phyloP scores from a whole-genome alignment of 768 basidiomycete genomes.

The Mycena galericulata region DNA sequence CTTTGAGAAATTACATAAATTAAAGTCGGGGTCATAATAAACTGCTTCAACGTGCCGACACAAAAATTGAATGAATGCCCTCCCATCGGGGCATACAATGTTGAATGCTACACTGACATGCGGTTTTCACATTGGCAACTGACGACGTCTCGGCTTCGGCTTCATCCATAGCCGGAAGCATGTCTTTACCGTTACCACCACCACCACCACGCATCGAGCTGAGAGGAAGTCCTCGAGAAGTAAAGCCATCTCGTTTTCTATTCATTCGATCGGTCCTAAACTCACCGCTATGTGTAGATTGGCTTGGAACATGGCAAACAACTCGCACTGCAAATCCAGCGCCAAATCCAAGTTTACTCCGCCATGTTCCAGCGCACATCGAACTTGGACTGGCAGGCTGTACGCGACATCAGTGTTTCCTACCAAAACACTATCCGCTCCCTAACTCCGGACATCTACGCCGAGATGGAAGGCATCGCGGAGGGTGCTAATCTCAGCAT shows the following conservation, averaged over 20 bases:
- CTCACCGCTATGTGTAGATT: slow-evolving; percentile 38
- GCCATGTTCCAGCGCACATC: slow-evolving; percentile 45
- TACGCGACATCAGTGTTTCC: slow-evolving; percentile 40
- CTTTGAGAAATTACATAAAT: no score
- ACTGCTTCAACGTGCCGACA: no score
- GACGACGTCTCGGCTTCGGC: slow-evolving; percentile 13
- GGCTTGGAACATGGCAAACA: slow-evolving; percentile 44
- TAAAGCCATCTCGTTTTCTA: slow-evolving; percentile 5
- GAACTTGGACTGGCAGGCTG: slow-evolving; percentile 48
- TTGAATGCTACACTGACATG: no score
- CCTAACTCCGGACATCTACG: slow-evolving; percentile 44
- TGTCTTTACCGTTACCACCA: slow-evolving; percentile 24
- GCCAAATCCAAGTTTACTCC: slow-evolving; percentile 46
- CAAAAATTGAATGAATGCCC: no score
- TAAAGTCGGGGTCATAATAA: no score
- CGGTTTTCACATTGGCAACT: no score
- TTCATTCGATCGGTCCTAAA: slow-evolving; percentile 4
- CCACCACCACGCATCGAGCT: slow-evolving; percentile 21
- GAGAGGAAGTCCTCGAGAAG: slow-evolving; percentile 23
- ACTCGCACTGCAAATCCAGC: slow-evolving; percentile 43
- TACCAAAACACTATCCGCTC: slow-evolving; percentile 39
- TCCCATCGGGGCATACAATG: no score
- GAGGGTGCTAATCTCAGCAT: slow-evolving; percentile 44
- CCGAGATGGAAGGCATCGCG: slow-evolving; percentile 50
- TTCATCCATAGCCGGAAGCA: slow-evolving; percentile 16